A percentile compares a stretch with the other conserved stretches of the same genome.
Conservation (phyloP, 169 alveolate species). For the Plasmodium coatneyi region DNA sequence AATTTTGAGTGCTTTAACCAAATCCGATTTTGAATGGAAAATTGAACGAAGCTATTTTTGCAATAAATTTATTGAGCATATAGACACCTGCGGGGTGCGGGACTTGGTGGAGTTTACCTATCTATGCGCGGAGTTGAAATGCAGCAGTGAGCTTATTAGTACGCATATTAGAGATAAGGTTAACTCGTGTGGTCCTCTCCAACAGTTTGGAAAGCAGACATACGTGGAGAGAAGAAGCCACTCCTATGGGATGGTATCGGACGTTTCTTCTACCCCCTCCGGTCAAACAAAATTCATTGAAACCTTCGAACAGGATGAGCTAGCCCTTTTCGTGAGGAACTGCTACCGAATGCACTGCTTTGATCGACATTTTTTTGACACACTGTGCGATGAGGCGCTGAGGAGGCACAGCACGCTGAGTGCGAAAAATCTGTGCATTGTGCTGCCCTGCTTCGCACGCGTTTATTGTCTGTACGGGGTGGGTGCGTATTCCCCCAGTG, state of each 20-base stretch:
- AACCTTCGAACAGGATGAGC: slow-evolving; percentile 16
- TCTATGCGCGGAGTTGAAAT: slow-evolving; percentile 68
- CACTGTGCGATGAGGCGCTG: slow-evolving; percentile 23
- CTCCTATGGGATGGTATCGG: background rate
- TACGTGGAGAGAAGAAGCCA: background rate
- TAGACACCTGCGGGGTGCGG: slow-evolving; percentile 10
- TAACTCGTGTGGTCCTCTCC: background rate
- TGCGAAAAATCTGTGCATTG: slow-evolving; percentile 21
- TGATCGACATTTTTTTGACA: slow-evolving; percentile 57
- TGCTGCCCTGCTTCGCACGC: slow-evolving; percentile 65
- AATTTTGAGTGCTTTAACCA: slow-evolving; percentile 57
- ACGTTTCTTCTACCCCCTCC: background rate
- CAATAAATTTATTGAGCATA: slow-evolving; percentile 55
- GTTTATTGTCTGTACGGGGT: slow-evolving; percentile 36
- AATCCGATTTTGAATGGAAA: slow-evolving; percentile 4
- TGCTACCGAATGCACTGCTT: slow-evolving; percentile 75
- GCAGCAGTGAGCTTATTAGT: slow-evolving; percentile 8
- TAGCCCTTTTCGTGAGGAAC: slow-evolving; percentile 48
- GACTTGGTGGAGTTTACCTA: slow-evolving; percentile 68
- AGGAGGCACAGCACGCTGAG: background rate
- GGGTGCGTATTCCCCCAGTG: background rate
- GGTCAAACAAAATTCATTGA: slow-evolving; percentile 33
- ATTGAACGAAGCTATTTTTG: slow-evolving; percentile 12
- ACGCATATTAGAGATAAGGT: slow-evolving; percentile 12
- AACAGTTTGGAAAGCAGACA: background rate